phyloP scores from a whole-genome alignment of 768 basidiomycete genomes.

The Roridomyces roridus region DNA sequence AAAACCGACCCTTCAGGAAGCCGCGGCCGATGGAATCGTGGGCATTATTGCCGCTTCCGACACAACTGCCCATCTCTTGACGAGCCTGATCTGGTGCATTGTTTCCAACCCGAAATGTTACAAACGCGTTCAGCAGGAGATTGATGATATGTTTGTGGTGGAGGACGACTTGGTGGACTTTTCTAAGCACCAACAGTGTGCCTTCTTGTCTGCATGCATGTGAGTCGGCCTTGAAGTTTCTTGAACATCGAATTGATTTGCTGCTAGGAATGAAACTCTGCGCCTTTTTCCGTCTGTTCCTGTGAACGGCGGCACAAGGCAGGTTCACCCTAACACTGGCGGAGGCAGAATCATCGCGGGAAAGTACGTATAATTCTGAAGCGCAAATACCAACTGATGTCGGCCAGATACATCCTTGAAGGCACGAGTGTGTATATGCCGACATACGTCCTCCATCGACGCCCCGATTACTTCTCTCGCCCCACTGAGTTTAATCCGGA shows the following conservation, averaged over 20 bases:
- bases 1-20: constrained; percentile 37
- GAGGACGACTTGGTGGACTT: constrained; percentile 34
- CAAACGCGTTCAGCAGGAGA: constrained; percentile 39
- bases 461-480: constrained; percentile 52
- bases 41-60: constrained; percentile 47
- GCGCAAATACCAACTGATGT: too few species aligned
- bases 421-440: constrained; percentile 51
- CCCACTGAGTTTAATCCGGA: constrained; percentile 51
- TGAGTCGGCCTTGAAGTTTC: constrained; percentile 22
- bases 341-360: constrained; percentile 1
- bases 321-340: constrained; percentile 15
- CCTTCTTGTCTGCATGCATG: constrained; percentile 43
- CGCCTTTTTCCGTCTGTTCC: constrained; percentile 57
- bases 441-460: constrained; percentile 50
- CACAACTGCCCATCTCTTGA: constrained; percentile 42
- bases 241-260: neutral
- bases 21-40: constrained; percentile 46
- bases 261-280: constrained; percentile 58
- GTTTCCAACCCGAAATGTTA: constrained; percentile 37
- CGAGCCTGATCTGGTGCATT: constrained; percentile 41
- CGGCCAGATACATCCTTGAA: constrained; percentile 48
- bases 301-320: constrained; percentile 41
- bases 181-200: constrained; percentile 33
- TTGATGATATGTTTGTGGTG: constrained; percentile 31
- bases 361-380: neutral